Evolutionary conservation across 2,329 filamentous ascomycete species (phyloP).

Genomic region (Whalleya microplaca): DNA sequence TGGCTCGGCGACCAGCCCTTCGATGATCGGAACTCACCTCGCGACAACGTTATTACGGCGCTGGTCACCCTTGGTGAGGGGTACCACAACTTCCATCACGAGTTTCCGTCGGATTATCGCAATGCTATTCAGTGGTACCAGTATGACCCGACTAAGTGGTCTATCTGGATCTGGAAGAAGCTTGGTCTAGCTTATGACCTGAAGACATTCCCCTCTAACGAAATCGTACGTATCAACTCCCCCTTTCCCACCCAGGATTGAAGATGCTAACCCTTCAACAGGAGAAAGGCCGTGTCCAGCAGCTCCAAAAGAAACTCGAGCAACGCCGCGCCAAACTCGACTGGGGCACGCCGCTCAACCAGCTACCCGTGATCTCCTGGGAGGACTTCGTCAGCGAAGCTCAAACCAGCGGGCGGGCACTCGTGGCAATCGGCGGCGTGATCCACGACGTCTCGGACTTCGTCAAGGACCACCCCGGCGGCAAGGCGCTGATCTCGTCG

Average conservation of each 20-base stretch:
- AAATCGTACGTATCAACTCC: conserved; percentile 55
- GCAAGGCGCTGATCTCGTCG: conserved; percentile 67
- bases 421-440: conserved; percentile 65
- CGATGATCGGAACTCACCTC: conserved; percentile 88
- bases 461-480: conserved; percentile 70
- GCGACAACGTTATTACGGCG: conserved; percentile 85
- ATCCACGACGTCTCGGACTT: conserved; percentile 69
- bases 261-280: too few relatives aligned
- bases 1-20: conserved; percentile 93
- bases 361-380: conserved; percentile 47
- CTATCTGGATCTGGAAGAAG: conserved; percentile 83
- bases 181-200: conserved; percentile 62
- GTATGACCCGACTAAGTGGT: conserved; percentile 92
- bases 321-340: conserved; percentile 65
- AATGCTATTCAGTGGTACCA: conserved; percentile 91
- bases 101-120: conserved; percentile 91
- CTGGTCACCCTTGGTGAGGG: conserved; percentile 85
- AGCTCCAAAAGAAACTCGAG: conserved; percentile 71
- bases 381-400: conserved; percentile 67
- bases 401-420: conserved; percentile 61
- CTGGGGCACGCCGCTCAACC: conserved; percentile 68
- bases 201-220: conserved; percentile 89
- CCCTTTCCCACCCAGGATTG: too few relatives aligned
- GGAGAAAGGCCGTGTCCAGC: conserved; percentile 69
- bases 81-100: conserved; percentile 96